Conservation (phyloP, 441 rosid species). For the Syzygium malaccense region DNA sequence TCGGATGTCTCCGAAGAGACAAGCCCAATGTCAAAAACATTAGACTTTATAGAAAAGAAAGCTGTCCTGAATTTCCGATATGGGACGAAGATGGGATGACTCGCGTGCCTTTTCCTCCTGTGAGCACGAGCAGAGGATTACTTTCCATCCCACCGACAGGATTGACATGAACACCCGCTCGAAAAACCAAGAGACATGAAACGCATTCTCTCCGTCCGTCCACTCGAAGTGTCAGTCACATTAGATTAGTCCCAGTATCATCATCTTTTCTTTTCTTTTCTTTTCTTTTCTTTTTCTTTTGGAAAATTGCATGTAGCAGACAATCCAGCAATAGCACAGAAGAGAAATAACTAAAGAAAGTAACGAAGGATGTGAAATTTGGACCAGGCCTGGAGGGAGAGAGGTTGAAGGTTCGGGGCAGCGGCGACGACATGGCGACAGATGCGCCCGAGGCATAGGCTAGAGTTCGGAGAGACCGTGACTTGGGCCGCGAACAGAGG, state of each 20-base stretch:
- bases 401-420: not conserved
- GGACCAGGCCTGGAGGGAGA: conserved; percentile 3
- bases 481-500: not conserved
- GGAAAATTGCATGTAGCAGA: not conserved
- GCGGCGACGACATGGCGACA: not conserved
- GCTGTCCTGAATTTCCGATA: not conserved
- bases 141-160: not conserved
- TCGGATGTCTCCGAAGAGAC: conserved; percentile 33
- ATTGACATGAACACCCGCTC: not conserved
- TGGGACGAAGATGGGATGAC: not conserved
- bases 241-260: not conserved
- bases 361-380: not conserved
- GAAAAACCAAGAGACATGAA: not conserved
- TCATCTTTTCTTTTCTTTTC: too few species aligned
- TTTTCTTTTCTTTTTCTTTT: too few species aligned
- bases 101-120: not conserved
- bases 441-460: not conserved
- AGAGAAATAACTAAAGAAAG: not conserved
- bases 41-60: not conserved
- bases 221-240: not conserved
- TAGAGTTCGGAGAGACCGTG: not conserved
- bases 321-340: not conserved
- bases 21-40: fast-evolving
- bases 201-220: not conserved
- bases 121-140: too few species aligned